Conservation (phyloP, 805 yeast genomes). For the Saccharomycopsis sp. region DNA sequence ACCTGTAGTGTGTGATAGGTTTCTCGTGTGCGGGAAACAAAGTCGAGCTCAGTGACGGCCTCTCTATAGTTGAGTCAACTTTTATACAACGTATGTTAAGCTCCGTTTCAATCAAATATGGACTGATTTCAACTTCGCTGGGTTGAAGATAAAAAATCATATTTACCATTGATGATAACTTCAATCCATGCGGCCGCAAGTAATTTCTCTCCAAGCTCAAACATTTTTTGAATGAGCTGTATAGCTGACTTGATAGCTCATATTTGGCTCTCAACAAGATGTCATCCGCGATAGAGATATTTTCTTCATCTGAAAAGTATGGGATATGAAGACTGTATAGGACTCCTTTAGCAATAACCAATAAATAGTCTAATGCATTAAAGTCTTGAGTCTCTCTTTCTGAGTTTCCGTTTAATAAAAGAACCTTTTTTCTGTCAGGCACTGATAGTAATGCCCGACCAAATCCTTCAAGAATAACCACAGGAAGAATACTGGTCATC, state of each 20-base stretch:
- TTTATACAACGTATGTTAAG: slow-evolving; percentile 43
- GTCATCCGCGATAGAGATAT: slow-evolving; percentile 8
- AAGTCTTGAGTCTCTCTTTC: slow-evolving; percentile 79
- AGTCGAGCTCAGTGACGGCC: slow-evolving; percentile 22
- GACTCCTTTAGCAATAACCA: slow-evolving; percentile 49
- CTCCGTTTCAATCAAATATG: slow-evolving; percentile 28
- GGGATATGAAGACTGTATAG: slow-evolving; percentile 39
- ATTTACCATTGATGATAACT: slow-evolving; percentile 48
- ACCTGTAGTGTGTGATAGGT: slow-evolving; percentile 7
- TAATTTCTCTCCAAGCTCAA: not conserved
- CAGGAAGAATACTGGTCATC: slow-evolving; percentile 82
- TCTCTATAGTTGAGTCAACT: slow-evolving; percentile 28
- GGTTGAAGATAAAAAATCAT: slow-evolving; percentile 52
- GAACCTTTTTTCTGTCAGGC: slow-evolving; percentile 39
- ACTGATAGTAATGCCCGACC: slow-evolving; percentile 47
- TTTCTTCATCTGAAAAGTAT: not conserved
- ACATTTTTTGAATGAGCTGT: slow-evolving; percentile 6
- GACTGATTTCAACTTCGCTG: slow-evolving; percentile 46
- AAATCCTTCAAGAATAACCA: slow-evolving; percentile 64
- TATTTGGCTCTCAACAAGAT: slow-evolving; percentile 19
- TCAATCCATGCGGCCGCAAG: slow-evolving; percentile 12
- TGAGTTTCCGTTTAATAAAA: slow-evolving; percentile 63
- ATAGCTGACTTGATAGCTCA: not conserved
- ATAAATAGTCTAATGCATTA: slow-evolving; percentile 52
- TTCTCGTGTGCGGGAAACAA: slow-evolving; percentile 23